Base-by-base conservation (phyloP, 257 asterid genomes). In the Solanum lignicaule region DNA sequence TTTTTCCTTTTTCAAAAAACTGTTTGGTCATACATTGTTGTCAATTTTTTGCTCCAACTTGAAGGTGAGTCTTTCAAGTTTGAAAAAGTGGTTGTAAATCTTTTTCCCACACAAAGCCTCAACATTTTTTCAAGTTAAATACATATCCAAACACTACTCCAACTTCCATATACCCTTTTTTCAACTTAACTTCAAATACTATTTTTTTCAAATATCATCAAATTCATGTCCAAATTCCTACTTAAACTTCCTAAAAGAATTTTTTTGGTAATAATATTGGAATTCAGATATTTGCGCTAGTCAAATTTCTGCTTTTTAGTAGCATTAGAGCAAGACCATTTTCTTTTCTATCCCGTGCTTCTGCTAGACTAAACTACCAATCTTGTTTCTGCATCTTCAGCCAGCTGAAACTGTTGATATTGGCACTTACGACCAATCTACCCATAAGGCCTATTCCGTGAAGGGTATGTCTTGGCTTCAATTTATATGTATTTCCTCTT, bases 351-450 rank as follows among this genome's bases (percentile, higher is more conserved):
- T 78, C 35, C 13, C 6, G 84, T 39, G 14, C 5, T 39, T 78
- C 84, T 4, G 84, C 60, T 25, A 35, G 84, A 78, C 55, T 38
- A 25, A 78, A 78, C 48, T 78, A 4, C 15, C 3, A 23, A 69
- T 6, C 14, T 69, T 43, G 68, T 86, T 88, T 88, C 81, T 89
- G 58, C 87, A n/a, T 89, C 91, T 83, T 87, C 91, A 91, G 90
- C 97, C 81, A 74, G 87, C 98, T 68, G 95, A 91, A 90, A 91
- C 95, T 69, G 98, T 96, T 84, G 99, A 95, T 91, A 96, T 95
- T 72, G 97, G 95, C 88, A 95, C 98, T 87, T 95, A 94, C 73
- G 99, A 94, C 92, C 98, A 94, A 82, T 89, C 94, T n/a, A 88
- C 82, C 76, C 93, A 94, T 36, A 96, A 90, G 90, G 87, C 92